Evolutionary conservation across 73 alveolate genomes (phyloP).

Genomic region (Paramecium pentaurelia): DNA sequence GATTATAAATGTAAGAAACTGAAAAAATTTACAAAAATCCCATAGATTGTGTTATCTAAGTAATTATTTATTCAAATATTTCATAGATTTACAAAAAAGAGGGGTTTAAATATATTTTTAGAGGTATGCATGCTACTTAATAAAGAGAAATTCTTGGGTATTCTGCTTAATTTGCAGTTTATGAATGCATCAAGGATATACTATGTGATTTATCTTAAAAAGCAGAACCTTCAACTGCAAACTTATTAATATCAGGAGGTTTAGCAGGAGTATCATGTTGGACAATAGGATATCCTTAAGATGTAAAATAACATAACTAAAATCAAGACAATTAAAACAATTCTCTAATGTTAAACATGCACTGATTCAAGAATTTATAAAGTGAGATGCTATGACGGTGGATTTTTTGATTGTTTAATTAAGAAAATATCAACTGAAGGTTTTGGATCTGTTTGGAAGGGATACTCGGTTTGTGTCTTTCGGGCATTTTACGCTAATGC

Average conservation of each 20-base stretch:
- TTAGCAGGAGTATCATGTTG: slow-evolving; percentile 59
- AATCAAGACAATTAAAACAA: slow-evolving; percentile 57
- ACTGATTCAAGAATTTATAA: neutral
- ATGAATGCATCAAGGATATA: slow-evolving; percentile 39
- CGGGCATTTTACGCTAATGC: slow-evolving; percentile 64
- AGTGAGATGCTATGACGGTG: slow-evolving; percentile 57
- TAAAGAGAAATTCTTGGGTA: slow-evolving; percentile 57
- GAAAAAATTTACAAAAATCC: slow-evolving; percentile 49
- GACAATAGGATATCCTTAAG: slow-evolving; percentile 58
- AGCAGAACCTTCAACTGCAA: slow-evolving; percentile 44
- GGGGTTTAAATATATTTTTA: slow-evolving; percentile 50
- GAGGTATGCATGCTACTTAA: slow-evolving; percentile 59
- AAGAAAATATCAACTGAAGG: slow-evolving; percentile 55
- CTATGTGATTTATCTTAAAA: neutral
- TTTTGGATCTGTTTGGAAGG: slow-evolving; percentile 65
- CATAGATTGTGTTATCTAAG: slow-evolving; percentile 22
- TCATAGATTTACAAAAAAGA: slow-evolving; percentile 39
- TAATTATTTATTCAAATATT: neutral
- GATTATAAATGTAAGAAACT: slow-evolving; percentile 59
- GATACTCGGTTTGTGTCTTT: slow-evolving; percentile 66
- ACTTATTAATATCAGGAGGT: slow-evolving; percentile 49
- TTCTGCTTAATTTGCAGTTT: slow-evolving; percentile 52
- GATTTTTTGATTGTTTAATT: slow-evolving; percentile 57
- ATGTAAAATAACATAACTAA: neutral
- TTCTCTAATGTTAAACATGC: slow-evolving; percentile 56